Base-by-base conservation (phyloP, 176 grass and related monocot genomes). In the Elaeis guineensis region DNA sequence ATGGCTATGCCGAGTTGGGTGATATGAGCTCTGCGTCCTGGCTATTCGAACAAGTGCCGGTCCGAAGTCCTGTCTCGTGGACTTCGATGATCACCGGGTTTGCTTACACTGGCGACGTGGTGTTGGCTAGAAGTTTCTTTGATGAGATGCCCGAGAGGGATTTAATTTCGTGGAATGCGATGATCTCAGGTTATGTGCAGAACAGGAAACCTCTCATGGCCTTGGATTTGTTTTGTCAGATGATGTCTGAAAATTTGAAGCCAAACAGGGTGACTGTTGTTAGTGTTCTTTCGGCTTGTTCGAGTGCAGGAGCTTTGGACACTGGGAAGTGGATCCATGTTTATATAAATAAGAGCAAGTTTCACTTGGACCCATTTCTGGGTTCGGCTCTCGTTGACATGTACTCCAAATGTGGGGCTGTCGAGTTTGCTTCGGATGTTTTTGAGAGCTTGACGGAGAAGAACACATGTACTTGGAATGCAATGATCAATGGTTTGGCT, bases 351-450 rank as follows among this genome's bases (percentile, higher is more conserved):
- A 55, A 63, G 25, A 32, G 54, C 18, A 59, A 49, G 19, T 35
- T 53, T 39, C 49, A 23, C 32, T 4, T 55, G 26, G 49, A 61
- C 49, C 58, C 53, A 5, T 61, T 55, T 72, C 24, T 72, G 16
- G 49, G 58, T 50, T 54, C 51, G 32, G 50, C 59, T 61, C 51
- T 72, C 18, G 54, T 72, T 3, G 51, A 59, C 60, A 63, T 72
- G 70, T 63, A 72, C n/a, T 53, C 51, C n/a, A 72, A 72, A 28
- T 72, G 70, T 54, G 70, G 70, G 5, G 50, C 29, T 54, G 59
- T 50, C 4, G 50, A 72, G 35, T 44, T 44, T 63, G 59, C 70
- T 17, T 63, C 54, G 25, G 28, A 50, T 16, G 25, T 72, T 6
- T 72, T 72, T 24, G 19, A 39, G 8, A 51, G 28, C 49, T 54